phyloP scores from a whole-genome alignment of 1,284 basidiomycete genomes.

The Irpex lacteus region DNA sequence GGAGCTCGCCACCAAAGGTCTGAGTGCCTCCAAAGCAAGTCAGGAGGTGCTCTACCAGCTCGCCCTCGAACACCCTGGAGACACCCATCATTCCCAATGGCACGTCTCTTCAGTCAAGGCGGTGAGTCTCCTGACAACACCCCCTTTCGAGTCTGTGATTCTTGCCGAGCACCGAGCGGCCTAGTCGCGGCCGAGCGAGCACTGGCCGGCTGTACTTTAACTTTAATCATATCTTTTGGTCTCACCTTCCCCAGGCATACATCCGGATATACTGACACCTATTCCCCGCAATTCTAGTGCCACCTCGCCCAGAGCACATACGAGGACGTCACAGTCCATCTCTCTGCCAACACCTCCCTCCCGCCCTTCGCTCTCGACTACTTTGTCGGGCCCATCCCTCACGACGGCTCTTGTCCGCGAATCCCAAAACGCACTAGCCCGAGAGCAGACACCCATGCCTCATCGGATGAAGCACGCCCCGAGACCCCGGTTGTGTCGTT shows the following conservation, averaged over 20 bases:
- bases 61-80: conserved; percentile 59
- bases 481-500: conserved; percentile 16
- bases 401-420: conserved; percentile 60
- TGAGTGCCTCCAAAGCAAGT: neutral
- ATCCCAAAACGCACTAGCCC: conserved; percentile 17
- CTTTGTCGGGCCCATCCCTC: conserved; percentile 62
- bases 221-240: neutral
- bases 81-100: conserved; percentile 47
- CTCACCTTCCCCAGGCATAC: conserved; percentile 5
- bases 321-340: conserved; percentile 61
- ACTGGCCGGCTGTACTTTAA: neutral
- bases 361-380: conserved; percentile 66
- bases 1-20: conserved; percentile 17
- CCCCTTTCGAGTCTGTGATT: conserved; percentile 5
- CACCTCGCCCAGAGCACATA: conserved; percentile 50
- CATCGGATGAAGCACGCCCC: conserved; percentile 18
- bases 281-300: conserved; percentile 42
- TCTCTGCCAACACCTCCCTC: conserved; percentile 34
- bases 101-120: conserved; percentile 70
- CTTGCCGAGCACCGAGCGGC: neutral
- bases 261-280: neutral
- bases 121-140: conserved; percentile 41
- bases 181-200: neutral
- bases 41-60: conserved; percentile 63
- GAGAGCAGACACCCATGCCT: conserved; percentile 12